Evolutionary conservation across 768 basidiomycete species (phyloP), one percentile per base, ranked within the genome.

Genomic region (Leucocoprinus birnbaumii): DNA sequence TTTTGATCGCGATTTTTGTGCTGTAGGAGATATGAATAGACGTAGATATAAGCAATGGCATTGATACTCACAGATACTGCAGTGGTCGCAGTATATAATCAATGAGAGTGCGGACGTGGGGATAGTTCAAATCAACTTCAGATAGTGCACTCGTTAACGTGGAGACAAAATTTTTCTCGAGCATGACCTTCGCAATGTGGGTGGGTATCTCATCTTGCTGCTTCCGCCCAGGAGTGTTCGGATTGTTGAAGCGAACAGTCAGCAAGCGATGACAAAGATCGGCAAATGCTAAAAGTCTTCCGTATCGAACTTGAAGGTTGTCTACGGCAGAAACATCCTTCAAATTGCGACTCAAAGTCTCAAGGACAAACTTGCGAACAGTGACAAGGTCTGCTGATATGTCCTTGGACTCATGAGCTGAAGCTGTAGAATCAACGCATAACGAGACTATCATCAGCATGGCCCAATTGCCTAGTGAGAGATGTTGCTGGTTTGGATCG

Each of bases 1-100:
- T 95, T 71, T 96, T 98, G 71, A 97, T 98, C n/a, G 96, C 95
- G 51, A 95, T 80, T 68, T 96, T 97, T 16, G 97, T 91, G 48
- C 94, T 96, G 58, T 18, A 53, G 54, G 58, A 58, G 44, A 46
- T 51, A n/a, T n/a, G n/a, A n/a, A n/a, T 61, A 53, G 61, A n/a
- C n/a, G 58, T 35, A 43, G 66, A 10, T 38, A 11, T 18, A 43
- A 27, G 21, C 24, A 25, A 26, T 31, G 34, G 44, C 45, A 42
- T 0, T 18, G 71, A 16, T 10, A 63, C 91, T 70, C 68, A 94
- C 94, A 99, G 68, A 61, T 87, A 82, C 62, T 98, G 94, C 48
- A 99, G 71, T 6, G 97, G 95, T 13, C 87, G 84, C 42, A 99
- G 74, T 55, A 99, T 85, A 0, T 91, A 85, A 14, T 87, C 85